A percentile compares a stretch with the other conserved stretches of the same genome.
These are phyloP conservation scores for Geotrichum macrosporum DNA, from an alignment of 1,139 yeast genomes.

Conservation along the genomic window DNA sequence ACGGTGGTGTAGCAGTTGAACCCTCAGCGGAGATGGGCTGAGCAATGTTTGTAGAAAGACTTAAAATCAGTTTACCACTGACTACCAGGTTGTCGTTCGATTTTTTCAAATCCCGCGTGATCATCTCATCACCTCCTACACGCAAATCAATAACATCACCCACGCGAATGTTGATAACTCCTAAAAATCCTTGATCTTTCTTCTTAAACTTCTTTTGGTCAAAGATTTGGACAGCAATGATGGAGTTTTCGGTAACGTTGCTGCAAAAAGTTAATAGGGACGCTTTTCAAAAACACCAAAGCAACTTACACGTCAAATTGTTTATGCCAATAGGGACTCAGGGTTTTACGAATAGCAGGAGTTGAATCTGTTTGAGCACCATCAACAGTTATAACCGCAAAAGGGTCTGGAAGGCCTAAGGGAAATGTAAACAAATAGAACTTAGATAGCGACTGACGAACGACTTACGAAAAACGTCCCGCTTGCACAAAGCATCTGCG, in stretches of 20 bases:
- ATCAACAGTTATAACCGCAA: conserved; percentile 94
- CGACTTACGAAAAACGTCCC: conserved; percentile 81
- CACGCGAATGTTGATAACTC: conserved; percentile 86
- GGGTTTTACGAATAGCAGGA: conserved; percentile 85
- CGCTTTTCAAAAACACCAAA: conserved; percentile 22
- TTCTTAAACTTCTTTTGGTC: conserved; percentile 96
- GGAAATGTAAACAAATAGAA: neutral
- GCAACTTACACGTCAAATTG: conserved; percentile 54
- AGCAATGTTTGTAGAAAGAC: conserved; percentile 40
- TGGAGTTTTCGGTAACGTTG: conserved; percentile 76
- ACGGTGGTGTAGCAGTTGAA: too few relatives aligned
- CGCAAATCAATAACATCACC: conserved; percentile 82
- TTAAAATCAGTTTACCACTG: conserved; percentile 79
- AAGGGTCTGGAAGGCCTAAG: conserved; percentile 74
- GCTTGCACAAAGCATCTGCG: conserved; percentile 89
- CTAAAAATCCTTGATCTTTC: conserved; percentile 96
- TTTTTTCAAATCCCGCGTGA: conserved; percentile 85
- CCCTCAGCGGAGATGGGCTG: too few relatives aligned
- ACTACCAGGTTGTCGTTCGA: conserved; percentile 89
- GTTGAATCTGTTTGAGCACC: conserved; percentile 96
- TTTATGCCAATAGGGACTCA: conserved; percentile 98
- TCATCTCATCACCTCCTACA: conserved; percentile 63
- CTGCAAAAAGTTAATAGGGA: conserved; percentile 23
- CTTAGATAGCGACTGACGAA: neutral
- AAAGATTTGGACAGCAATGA: conserved; percentile 90